A percentile compares a stretch with the other conserved stretches of the same genome.
Conservation (phyloP, 75 land plant species). For the Picea sitchensis region DNA sequence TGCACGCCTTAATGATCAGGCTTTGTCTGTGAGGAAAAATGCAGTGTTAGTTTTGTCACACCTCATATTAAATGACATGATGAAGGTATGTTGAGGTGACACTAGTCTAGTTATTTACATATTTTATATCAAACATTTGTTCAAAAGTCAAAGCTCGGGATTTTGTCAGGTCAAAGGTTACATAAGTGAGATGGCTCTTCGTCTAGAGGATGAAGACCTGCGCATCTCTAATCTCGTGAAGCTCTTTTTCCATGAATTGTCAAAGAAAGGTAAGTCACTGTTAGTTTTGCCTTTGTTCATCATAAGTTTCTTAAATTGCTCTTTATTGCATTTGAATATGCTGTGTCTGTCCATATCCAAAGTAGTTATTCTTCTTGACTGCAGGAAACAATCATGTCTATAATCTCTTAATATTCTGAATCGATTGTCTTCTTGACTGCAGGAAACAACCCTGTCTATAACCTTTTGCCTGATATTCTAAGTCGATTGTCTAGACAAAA, state of each 20-base stretch:
- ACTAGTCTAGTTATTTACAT: neutral
- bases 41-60: conserved; percentile 97
- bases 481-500: conserved; percentile 72
- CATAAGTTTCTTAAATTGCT: neutral
- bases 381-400: neutral
- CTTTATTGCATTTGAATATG: neutral
- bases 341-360: neutral
- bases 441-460: conserved; percentile 97
- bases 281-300: neutral
- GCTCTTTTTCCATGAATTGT: conserved; percentile 92
- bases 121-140: neutral
- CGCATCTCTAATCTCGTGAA: conserved; percentile 90
- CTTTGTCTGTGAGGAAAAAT: conserved; percentile 86
- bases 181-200: conserved; percentile 91
- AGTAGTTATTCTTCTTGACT: neutral
- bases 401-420: neutral
- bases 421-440: conserved; percentile 14
- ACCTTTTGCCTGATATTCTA: conserved; percentile 94
- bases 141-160: neutral
- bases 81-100: conserved; percentile 64
- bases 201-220: conserved; percentile 87
- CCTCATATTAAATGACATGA: conserved; percentile 98
- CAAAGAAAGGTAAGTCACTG: conserved; percentile 77
- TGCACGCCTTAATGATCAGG: conserved; percentile 69
- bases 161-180: conserved; percentile 87